Evolutionary conservation across 1,139 yeast genomes (phyloP), one percentile per base, ranked within the genome.

Genomic region (Yamadazyma friedrichii): DNA sequence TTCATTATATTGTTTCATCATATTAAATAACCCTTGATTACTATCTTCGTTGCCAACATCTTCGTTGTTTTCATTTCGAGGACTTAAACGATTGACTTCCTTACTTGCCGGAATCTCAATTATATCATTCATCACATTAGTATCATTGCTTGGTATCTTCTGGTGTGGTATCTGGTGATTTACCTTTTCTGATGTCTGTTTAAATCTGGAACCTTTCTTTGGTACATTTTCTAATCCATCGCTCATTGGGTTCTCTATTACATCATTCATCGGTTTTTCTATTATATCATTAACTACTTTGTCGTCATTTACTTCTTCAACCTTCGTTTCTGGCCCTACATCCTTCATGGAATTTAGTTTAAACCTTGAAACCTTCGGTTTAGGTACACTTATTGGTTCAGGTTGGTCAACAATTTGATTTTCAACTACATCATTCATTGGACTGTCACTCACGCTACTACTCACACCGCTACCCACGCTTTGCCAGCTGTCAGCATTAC

Each of bases 1-100:
- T 49, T 80, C 84, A 52, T 46, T 44, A 38, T 51, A 51, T 15
- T 43, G 41, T 27, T 39, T 43, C 17, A 51, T 49, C 51, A 51
- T 44, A 3, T 37, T 35, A 30, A 39, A 36, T 15, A 50, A 39
- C 9, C 44, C 52, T 17, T 28, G 15, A 24, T 26, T 28, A 27
- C 12, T 31, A 15, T 34, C 31, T 31, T 31, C 26, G 26, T 32
- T 36, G 4, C 12, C 26, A 3, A 11, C 26, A n/a, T 28, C 20
- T n/a, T 24, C 31, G 12, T 26, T 6, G 12, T 26, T n/a, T 26
- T 4, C n/a, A 26, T 9, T 26, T 26, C 9, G n/a, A 20, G 24
- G 8, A 20, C 24, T 20, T 6, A 26, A 6, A 6, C 9, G 28
- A 6, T 26, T 10, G 6, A 32, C 34, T 5, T 31, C 12, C 17